Evolutionary conservation across 345 rosid species (phyloP).

Genomic region (Arabis hirsuta): DNA sequence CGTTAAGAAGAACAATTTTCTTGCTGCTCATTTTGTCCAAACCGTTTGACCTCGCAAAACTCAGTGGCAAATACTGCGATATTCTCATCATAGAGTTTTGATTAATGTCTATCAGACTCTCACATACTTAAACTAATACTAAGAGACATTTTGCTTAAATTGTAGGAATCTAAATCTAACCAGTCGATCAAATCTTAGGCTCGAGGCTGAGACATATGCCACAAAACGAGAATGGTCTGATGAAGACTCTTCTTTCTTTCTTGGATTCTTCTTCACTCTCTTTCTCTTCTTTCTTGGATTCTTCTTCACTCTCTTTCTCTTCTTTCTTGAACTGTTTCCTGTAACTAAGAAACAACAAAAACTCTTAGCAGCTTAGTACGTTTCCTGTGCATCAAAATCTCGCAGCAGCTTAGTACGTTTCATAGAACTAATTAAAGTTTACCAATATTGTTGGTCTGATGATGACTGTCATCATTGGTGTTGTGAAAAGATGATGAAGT

Average conservation of each 20-base stretch:
- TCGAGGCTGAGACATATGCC: constrained; percentile 26
- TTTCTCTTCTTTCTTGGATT: constrained; percentile 16
- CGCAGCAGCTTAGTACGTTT: background rate
- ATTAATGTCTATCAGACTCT: background rate
- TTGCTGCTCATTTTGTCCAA: constrained; percentile 25
- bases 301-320: constrained; percentile 29
- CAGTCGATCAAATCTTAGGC: constrained; percentile 22
- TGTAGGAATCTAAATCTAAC: constrained; percentile 19
- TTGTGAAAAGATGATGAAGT: constrained; percentile 17
- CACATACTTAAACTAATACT: background rate
- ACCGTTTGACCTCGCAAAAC: constrained; percentile 31
- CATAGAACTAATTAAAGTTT: background rate
- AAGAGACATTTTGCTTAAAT: background rate
- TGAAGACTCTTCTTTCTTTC: background rate
- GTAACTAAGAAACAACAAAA: background rate
- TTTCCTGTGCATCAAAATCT: background rate
- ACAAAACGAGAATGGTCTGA: constrained; percentile 15
- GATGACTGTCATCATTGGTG: background rate
- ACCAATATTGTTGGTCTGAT: constrained; percentile 21
- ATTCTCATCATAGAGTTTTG: background rate
- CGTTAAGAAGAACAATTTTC: constrained; percentile 19
- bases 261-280: constrained; percentile 22
- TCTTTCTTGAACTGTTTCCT: constrained; percentile 14
- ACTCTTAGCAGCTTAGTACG: background rate
- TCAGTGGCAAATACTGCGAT: constrained; percentile 27